Evolutionary conservation across 768 basidiomycete genomes (phyloP), one percentile per base, ranked within the genome.

Genomic region (Mycena galericulata): DNA sequence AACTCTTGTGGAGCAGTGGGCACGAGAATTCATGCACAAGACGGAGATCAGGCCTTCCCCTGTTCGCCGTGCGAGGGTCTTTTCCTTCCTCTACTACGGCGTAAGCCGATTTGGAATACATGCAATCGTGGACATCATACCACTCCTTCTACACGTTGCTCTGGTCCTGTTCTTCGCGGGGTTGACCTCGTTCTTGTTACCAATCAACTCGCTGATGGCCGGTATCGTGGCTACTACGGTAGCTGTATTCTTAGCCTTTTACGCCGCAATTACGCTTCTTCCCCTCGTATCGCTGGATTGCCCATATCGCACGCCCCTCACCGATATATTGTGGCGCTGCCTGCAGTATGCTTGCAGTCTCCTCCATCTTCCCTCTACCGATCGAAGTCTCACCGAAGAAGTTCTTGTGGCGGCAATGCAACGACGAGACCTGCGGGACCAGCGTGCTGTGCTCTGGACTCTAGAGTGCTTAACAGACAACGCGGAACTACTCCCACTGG

Each of bases 141-240:
- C 72, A 22, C 22, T 66, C 12, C 59, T 73, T 22, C 53, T 72
- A 29, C 71, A 72, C n/a, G 40, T 68, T 2, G 51, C 71, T 4
- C 64, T 72, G 7, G 41, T 41, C 2, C 46, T 72, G 17, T 72
- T 72, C 50, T 61, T 72, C 24, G 53, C 46, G 26, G 71, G 68
- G 20, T 32, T 72, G 9, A 56, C 68, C 50, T 47, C 70, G n/a
- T 73, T 67, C 34, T 34, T 70, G 4, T 18, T 49, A 20, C 57
- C 69, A 4, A 26, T 70, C 24, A 56, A 59, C 24, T 27, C 18
- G 10, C 17, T 58, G 4, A 58, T 70, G 34, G 55, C 57, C 12
- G 38, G 4, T 14, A 26, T 67, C 24, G 45, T 70, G 22, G 47
- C 17, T 9, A 40, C 10, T 14, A 53, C 68, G 4, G 30, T 58